Conservation (phyloP, 352 stramenopile genomes). For the Pythium phragmiticola region DNA sequence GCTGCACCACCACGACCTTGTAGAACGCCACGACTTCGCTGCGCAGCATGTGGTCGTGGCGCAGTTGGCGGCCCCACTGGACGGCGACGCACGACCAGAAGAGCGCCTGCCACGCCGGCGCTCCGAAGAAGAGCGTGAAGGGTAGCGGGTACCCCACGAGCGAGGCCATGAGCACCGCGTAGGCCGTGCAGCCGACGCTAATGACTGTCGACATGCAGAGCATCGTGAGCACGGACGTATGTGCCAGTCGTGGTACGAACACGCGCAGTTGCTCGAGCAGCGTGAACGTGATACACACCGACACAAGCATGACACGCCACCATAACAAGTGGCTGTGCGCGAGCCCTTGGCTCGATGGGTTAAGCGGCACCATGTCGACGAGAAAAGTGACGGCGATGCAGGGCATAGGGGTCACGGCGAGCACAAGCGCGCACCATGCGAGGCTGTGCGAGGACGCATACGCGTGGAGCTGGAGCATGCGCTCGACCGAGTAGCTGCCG, state of each 20-base stretch:
- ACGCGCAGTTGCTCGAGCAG: constrained; percentile 6
- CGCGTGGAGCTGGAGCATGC: constrained; percentile 4
- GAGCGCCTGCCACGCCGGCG: constrained; percentile 27
- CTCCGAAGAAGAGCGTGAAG: constrained; percentile 26
- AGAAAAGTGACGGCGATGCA: not conserved
- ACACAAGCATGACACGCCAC: constrained; percentile 2
- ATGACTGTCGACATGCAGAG: not conserved
- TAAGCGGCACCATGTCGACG: constrained; percentile 11
- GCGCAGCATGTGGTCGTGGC: not conserved
- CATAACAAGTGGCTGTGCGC: constrained; percentile 12
- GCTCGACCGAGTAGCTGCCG: constrained; percentile 28
- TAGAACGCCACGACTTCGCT: constrained; percentile 3
- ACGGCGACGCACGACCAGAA: constrained; percentile 1
- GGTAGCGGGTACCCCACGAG: constrained; percentile 19
- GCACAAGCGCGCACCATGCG: not conserved
- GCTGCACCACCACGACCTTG: constrained; percentile 7
- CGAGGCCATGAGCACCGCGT: not conserved
- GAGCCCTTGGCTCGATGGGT: constrained; percentile 3
- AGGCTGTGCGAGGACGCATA: not conserved
- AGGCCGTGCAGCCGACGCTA: not conserved
- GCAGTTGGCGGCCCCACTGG: constrained; percentile 3
- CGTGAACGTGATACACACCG: constrained; percentile 3
- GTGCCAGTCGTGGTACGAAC: constrained; percentile 4
- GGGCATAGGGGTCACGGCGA: constrained; percentile 7
- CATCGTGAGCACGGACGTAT: not conserved